Percentiles rank a stretch among this genome's conserved stretches.
Evolutionary conservation across 768 basidiomycete species (phyloP).

Genomic region (Pisolithus tinctorius): DNA sequence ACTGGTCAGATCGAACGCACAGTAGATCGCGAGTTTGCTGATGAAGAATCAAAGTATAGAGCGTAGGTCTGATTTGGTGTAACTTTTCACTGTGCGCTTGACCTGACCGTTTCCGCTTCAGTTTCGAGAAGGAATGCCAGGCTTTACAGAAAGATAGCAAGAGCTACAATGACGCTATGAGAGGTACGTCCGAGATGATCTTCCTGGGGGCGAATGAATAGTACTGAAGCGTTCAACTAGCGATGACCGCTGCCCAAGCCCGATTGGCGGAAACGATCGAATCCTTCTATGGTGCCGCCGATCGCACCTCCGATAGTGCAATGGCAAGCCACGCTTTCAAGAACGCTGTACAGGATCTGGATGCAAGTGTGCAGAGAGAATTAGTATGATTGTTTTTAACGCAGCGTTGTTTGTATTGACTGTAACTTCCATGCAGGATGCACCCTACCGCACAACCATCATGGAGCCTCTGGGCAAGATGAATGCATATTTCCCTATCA

Average conservation of each 20-base stretch:
- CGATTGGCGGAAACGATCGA: slow-evolving; percentile 92
- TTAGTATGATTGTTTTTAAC: slow-evolving; percentile 49
- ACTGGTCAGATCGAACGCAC: slow-evolving; percentile 97
- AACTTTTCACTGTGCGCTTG: background rate
- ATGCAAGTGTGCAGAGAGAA: slow-evolving; percentile 75
- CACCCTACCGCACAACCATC: slow-evolving; percentile 89
- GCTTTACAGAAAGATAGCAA: slow-evolving; percentile 93
- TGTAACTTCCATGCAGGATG: slow-evolving; percentile 50
- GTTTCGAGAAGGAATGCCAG: slow-evolving; percentile 95
- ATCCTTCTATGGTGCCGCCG: slow-evolving; percentile 83
- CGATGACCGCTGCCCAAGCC: slow-evolving; percentile 90
- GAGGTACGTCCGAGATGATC: slow-evolving; percentile 44
- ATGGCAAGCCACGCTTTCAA: slow-evolving; percentile 98
- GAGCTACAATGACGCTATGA: slow-evolving; percentile 90
- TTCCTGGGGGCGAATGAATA: background rate
- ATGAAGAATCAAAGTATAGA: slow-evolving; percentile 88
- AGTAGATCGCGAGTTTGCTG: slow-evolving; percentile 86
- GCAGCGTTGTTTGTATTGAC: slow-evolving; percentile 2
- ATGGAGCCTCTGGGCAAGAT: slow-evolving; percentile 96
- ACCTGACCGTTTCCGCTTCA: slow-evolving; percentile 23
- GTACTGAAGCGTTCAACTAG: slow-evolving; percentile 33
- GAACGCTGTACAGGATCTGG: slow-evolving; percentile 89
- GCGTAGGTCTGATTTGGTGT: slow-evolving; percentile 46
- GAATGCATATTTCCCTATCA: slow-evolving; percentile 88
- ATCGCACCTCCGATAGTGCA: slow-evolving; percentile 81